These are phyloP conservation scores for Toxoplasma gondii DNA, from an alignment of 169 alveolate species.

Conservation along the genomic window DNA sequence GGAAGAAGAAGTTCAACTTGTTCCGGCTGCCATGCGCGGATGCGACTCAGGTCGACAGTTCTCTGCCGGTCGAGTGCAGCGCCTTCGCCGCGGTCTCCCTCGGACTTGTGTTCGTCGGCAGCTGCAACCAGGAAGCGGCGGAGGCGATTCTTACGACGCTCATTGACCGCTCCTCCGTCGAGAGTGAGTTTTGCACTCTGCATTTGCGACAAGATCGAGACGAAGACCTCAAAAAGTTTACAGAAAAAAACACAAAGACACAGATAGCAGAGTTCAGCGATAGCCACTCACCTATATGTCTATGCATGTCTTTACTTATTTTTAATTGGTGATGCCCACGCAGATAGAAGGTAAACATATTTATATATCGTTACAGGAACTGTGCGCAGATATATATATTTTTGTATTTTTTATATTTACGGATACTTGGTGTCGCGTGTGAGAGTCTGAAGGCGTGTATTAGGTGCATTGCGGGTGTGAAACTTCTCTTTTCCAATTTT, in stretches of 20 bases:
- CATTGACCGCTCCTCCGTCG: constrained; percentile 82
- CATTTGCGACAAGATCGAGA: neutral
- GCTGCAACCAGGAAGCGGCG: constrained; percentile 92
- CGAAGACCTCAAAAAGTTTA: too few relatives aligned
- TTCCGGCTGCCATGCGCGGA: too few relatives aligned
- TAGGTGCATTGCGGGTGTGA: too few relatives aligned
- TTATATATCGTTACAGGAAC: too few relatives aligned
- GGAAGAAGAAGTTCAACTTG: too few relatives aligned
- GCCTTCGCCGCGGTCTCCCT: constrained; percentile 96
- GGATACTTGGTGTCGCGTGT: too few relatives aligned
- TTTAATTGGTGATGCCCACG: neutral
- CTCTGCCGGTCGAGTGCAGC: constrained; percentile 86
- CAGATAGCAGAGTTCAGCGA: neutral
- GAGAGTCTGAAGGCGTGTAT: too few relatives aligned
- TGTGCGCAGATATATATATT: too few relatives aligned
- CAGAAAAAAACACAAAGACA: neutral
- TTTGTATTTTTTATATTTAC: too few relatives aligned
- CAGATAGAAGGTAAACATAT: too few relatives aligned
- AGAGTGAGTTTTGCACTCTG: constrained; percentile 48
- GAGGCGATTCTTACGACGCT: constrained; percentile 92
- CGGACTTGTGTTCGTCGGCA: constrained; percentile 97
- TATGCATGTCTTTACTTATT: neutral
- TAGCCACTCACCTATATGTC: neutral
- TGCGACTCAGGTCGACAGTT: constrained; percentile 58
- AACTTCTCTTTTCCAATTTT: too few relatives aligned